phyloP scores from a whole-genome alignment of 371 early-diverging fungal genomes.

The Mucor mucedo region DNA sequence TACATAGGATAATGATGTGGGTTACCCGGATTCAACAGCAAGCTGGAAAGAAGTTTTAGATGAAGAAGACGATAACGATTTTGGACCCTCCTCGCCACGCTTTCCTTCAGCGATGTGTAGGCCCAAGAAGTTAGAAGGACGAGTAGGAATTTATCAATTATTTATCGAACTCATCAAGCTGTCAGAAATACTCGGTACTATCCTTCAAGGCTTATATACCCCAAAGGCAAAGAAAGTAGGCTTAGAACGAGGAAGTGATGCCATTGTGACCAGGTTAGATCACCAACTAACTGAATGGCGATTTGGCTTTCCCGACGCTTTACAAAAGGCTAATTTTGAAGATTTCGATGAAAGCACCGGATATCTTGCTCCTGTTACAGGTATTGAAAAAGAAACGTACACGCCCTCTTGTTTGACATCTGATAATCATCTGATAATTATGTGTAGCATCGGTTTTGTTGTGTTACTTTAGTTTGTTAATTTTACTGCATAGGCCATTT shows the following conservation, averaged over 20 bases:
- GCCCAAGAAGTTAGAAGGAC: constrained; percentile 29
- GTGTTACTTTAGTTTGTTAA: constrained; percentile 47
- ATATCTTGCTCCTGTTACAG: constrained; percentile 45
- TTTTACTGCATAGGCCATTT: constrained; percentile 54
- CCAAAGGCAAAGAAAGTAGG: constrained; percentile 47
- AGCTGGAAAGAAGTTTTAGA: constrained; percentile 50
- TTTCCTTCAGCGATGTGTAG: constrained; percentile 45
- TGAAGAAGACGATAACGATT: constrained; percentile 31
- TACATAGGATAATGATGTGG: constrained; percentile 47
- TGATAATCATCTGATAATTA: not conserved
- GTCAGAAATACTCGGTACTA: constrained; percentile 49
- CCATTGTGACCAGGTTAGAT: constrained; percentile 47
- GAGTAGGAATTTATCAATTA: constrained; percentile 41
- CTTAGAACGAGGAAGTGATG: constrained; percentile 47
- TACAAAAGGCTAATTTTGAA: constrained; percentile 36
- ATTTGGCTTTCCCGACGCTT: constrained; percentile 42
- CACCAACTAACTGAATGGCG: constrained; percentile 54
- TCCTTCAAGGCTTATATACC: constrained; percentile 51
- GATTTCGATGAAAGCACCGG: constrained; percentile 47
- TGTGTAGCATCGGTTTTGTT: constrained; percentile 39
- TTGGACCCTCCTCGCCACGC: constrained; percentile 15
- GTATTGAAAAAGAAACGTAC: constrained; percentile 20
- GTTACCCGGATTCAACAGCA: constrained; percentile 42
- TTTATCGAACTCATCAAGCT: constrained; percentile 52
- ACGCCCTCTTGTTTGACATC: not conserved